These are phyloP conservation scores for Alternaria conjuncta DNA, from an alignment of 2,329 filamentous ascomycete species.

Conservation along the genomic window DNA sequence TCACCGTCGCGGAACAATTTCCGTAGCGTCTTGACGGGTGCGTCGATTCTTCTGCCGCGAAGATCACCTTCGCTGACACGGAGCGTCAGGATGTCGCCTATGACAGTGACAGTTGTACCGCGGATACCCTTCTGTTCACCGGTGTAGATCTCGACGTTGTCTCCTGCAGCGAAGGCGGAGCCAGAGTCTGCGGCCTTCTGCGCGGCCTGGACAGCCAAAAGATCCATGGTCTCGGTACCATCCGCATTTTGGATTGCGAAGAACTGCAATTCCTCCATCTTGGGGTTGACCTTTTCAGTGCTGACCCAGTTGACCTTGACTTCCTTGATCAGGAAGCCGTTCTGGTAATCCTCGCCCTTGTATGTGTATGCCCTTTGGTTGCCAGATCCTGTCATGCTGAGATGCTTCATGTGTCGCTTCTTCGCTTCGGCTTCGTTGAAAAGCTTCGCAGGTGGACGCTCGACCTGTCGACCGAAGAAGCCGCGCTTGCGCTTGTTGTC, in stretches of 20 bases:
- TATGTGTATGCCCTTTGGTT: slow-evolving; percentile 79
- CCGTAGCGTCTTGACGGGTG: slow-evolving; percentile 87
- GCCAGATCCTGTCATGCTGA: slow-evolving; percentile 60
- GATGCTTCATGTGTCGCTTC: slow-evolving; percentile 76
- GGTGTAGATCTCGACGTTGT: slow-evolving; percentile 94
- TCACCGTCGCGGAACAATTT: slow-evolving; percentile 94
- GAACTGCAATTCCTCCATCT: slow-evolving; percentile 92
- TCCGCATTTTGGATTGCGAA: slow-evolving; percentile 90
- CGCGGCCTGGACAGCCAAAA: slow-evolving; percentile 87
- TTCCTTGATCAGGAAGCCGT: slow-evolving; percentile 92
- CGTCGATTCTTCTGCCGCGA: slow-evolving; percentile 83
- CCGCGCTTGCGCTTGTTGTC: slow-evolving; percentile 78
- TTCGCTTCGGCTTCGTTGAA: slow-evolving; percentile 94
- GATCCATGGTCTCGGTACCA: slow-evolving; percentile 90
- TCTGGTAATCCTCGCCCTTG: slow-evolving; percentile 86
- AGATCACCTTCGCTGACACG: slow-evolving; percentile 83
- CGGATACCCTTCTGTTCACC: slow-evolving; percentile 93
- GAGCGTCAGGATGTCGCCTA: slow-evolving; percentile 90
- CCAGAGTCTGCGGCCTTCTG: slow-evolving; percentile 83
- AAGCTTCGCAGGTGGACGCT: slow-evolving; percentile 82
- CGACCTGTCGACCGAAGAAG: slow-evolving; percentile 58
- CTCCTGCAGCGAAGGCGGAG: slow-evolving; percentile 87
- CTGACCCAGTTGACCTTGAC: slow-evolving; percentile 86
- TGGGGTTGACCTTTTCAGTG: slow-evolving; percentile 91
- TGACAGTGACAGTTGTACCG: slow-evolving; percentile 84